Base-by-base conservation (phyloP, 2,329 filamentous ascomycete species). In the Scopulariopsis brevicaulis region DNA sequence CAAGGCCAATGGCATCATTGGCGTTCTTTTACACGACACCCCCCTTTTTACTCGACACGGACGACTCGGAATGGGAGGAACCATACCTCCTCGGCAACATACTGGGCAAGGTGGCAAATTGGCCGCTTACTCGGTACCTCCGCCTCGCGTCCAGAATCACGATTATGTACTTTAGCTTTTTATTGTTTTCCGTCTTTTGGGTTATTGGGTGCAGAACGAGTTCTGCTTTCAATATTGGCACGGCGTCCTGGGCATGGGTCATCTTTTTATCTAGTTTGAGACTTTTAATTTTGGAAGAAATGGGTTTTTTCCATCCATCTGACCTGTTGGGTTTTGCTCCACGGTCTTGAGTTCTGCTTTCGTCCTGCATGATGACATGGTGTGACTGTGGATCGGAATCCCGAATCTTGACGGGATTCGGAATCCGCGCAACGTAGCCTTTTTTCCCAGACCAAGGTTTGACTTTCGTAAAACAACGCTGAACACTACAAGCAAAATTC, bases 171-270 rank as follows among this genome's bases (percentile, higher is more conserved):
- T 40, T 15, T 40, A 6, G 12, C 4, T 5, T 15, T 40, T 54
- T 66, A 4, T 63, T 62, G n/a, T 35, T 53, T 4, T 4, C 28
- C 28, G 8, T 66, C 65, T 63, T 67, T 65, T 62, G 64, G 66
- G 4, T 32, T 8, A 32, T 32, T 32, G 28, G 28, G 28, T 8
- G 28, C 28, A 32, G 28, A 24, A 61, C 63, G 0, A 62, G 66
- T 50, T 20, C 46, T 24, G 18, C 46, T 32, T 11, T 50, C 46
- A 11, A 50, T 50, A 50, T 5, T 22, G 18, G 46, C 46, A 50
- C 22, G 46, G 46, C 46, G 46, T 24, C 46, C 7, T 8, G 46
- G 46, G 46, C 46, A 50, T 50, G 20, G 46, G 22, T n/a, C n/a
- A n/a, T n/a, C n/a, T 50, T 50, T 40, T 15, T 14, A 14, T 40